Conservation (phyloP, 2,329 filamentous ascomycete species). For the Aspergillus cejpii region DNA sequence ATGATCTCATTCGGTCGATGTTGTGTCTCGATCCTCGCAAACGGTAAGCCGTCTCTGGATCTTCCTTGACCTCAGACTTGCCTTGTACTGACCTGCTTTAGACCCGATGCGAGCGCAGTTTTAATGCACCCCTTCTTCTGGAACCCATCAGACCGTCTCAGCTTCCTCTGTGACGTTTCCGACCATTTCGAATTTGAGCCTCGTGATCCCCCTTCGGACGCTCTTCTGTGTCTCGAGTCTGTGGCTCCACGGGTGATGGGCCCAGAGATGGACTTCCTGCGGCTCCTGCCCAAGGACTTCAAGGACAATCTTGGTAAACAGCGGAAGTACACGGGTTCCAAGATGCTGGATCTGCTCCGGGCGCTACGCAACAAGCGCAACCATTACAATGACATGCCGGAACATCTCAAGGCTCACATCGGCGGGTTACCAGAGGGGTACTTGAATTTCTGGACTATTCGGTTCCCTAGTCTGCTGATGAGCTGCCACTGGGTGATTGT, state of each 20-base stretch:
- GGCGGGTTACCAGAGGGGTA: slow-evolving; percentile 74
- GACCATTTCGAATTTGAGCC: slow-evolving; percentile 94
- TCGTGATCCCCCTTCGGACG: slow-evolving; percentile 68
- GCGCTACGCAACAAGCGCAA: slow-evolving; percentile 94
- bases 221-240: slow-evolving; percentile 55
- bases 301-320: slow-evolving; percentile 88
- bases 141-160: slow-evolving; percentile 77
- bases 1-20: slow-evolving; percentile 82
- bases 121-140: slow-evolving; percentile 97
- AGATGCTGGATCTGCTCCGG: slow-evolving; percentile 77
- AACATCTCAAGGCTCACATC: slow-evolving; percentile 65
- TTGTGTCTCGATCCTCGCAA: slow-evolving; percentile 57
- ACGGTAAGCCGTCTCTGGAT: slow-evolving; percentile 36
- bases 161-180: slow-evolving; percentile 91
- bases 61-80: neutral
- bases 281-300: slow-evolving; percentile 68
- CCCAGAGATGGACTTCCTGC: slow-evolving; percentile 69
- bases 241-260: slow-evolving; percentile 40
- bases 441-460: slow-evolving; percentile 70
- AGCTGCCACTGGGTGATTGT: slow-evolving; percentile 69
- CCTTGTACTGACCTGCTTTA: slow-evolving; percentile 16
- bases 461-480: slow-evolving; percentile 72
- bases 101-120: slow-evolving; percentile 68
- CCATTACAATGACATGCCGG: slow-evolving; percentile 94
- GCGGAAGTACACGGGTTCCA: slow-evolving; percentile 81